Conservation (phyloP, 2,329 filamentous ascomycete genomes). For the Xylaria sp. region DNA sequence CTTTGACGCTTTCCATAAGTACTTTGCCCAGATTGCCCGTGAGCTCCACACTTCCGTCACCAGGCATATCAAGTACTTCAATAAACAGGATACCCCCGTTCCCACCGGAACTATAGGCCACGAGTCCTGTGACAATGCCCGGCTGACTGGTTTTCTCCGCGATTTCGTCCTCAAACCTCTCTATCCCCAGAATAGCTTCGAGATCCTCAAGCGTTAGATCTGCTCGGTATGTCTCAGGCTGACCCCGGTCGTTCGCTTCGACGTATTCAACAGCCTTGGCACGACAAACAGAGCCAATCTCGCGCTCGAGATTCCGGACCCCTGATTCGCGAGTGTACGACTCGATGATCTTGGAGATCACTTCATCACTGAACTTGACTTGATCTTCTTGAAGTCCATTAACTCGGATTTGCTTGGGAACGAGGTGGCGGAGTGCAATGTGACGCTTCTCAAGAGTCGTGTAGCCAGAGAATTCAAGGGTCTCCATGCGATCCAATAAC, state of each 20-base stretch:
- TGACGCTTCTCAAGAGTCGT: conserved; percentile 96
- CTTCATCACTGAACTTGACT: conserved; percentile 77
- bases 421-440: conserved; percentile 90
- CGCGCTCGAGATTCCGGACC: conserved; percentile 93
- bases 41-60: conserved; percentile 87
- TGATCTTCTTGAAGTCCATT: conserved; percentile 83
- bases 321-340: conserved; percentile 96
- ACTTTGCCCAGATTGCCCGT: conserved; percentile 97
- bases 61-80: conserved; percentile 96
- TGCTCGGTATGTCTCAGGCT: conserved; percentile 73
- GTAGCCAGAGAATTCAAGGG: conserved; percentile 90
- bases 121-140: conserved; percentile 93
- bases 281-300: conserved; percentile 92
- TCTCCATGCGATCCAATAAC: conserved; percentile 95
- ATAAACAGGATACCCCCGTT: conserved; percentile 98
- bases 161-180: conserved; percentile 94
- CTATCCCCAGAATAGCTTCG: conserved; percentile 89
- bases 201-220: conserved; percentile 78
- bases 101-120: conserved; percentile 90
- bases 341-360: conserved; percentile 94
- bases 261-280: conserved; percentile 95
- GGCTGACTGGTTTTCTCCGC: conserved; percentile 83
- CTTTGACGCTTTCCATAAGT: conserved; percentile 95
- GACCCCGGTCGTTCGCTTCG: conserved; percentile 79
- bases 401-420: conserved; percentile 91